Evolutionary conservation across 805 yeast genomes (phyloP).

Genomic region (Suhomyces sp.): DNA sequence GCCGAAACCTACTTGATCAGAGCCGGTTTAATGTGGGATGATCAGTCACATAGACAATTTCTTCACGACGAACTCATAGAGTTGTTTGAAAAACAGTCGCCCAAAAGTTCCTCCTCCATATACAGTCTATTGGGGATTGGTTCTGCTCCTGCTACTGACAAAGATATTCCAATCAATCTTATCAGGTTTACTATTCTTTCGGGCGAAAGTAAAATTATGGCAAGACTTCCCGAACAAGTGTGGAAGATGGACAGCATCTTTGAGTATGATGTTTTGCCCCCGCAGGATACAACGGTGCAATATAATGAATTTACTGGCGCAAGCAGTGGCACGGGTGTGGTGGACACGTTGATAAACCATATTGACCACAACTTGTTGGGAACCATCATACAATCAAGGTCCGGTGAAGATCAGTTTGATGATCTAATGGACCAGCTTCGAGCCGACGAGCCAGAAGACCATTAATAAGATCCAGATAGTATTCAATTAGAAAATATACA

Average conservation of each 20-base stretch:
- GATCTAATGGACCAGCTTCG: constrained; percentile 23
- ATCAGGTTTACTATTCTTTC: constrained; percentile 67
- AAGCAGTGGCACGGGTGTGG: constrained; percentile 1
- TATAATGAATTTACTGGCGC: constrained; percentile 41
- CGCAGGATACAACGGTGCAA: constrained; percentile 32
- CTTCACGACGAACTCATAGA: constrained; percentile 41
- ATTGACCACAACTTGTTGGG: constrained; percentile 48
- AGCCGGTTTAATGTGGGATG: constrained; percentile 55
- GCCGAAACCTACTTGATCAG: constrained; percentile 60
- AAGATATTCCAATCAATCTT: constrained; percentile 56
- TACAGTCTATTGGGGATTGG: not conserved
- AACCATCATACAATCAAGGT: constrained; percentile 35
- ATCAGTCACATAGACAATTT: constrained; percentile 44
- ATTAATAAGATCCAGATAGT: no score
- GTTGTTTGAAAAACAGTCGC: constrained; percentile 5
- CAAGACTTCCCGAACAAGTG: constrained; percentile 57
- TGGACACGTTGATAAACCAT: constrained; percentile 27
- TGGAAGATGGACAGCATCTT: constrained; percentile 62
- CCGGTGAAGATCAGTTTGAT: constrained; percentile 12
- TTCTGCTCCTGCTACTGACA: constrained; percentile 8
- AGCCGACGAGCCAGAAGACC: constrained; percentile 5
- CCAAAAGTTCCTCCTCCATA: not conserved
- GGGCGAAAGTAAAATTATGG: constrained; percentile 70
- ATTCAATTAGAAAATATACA: no score
- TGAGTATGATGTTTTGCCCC: constrained; percentile 76